Evolutionary conservation across 2,329 filamentous ascomycete genomes (phyloP), one percentile per base, ranked within the genome.

Genomic region (Exophiala phaeomuriformis): DNA sequence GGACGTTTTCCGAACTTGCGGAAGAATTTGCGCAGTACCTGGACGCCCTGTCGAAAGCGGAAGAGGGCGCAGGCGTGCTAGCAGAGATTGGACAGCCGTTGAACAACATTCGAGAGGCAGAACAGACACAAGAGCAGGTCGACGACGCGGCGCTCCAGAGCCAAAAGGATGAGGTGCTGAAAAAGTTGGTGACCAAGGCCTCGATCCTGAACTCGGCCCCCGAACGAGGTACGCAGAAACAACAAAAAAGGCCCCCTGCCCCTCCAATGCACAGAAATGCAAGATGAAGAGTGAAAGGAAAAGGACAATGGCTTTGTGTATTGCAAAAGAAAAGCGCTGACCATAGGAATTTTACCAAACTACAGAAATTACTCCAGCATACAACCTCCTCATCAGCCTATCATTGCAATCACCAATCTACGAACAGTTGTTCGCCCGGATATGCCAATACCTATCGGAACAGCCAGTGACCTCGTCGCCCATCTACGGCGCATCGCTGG

Each of bases 331-430:
- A 35, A 35, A 10, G 10, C 5, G 36, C 36, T 39, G 36, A 39
- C 36, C 19, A 19, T 19, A 19, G 19, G 19, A 19, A 19, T 19
- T 63, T 69, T 62, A 69, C 61, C 63, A 48, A 42, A 55, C 55
- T 55, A 61, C 67, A 84, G 91, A 97, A 73, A 93, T 96, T 71
- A 90, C 89, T 57, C 86, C 91, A 55, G 89, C 91, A 57, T 96
- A 96, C 76, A 97, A 98, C 76, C 85, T 97, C 64, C 85, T 98
- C 70, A 85, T 97, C 68, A 88, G 96, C 77, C 84, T 98, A 56
- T 83, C 95, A 63, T 80, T 89, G 66, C 88, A 95, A 74, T 88
- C 90, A 56, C 82, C 86, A 65, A 88, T 90, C 64, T 81, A 86
- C 63, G 85, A 89, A 72, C 88, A 86, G 73, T 86, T 93, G 76